Conservation (phyloP, 768 basidiomycete species). For the Leucocoprinus birnbaumii region DNA sequence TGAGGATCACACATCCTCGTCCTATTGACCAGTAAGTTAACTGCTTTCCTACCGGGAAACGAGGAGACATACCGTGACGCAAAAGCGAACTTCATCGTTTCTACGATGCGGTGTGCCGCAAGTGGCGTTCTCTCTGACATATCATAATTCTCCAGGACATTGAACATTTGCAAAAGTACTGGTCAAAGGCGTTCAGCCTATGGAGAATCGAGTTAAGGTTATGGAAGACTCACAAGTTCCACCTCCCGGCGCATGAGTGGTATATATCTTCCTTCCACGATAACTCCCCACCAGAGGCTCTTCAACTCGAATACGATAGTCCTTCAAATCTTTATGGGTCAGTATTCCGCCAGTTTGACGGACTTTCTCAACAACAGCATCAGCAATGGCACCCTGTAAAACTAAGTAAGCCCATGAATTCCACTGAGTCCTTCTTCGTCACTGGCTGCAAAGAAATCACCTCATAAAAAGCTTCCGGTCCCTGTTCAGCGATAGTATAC, state of each 20-base stretch:
- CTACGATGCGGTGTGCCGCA: conserved; percentile 78
- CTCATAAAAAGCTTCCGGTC: conserved; percentile 81
- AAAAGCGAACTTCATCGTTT: conserved; percentile 77
- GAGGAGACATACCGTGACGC: conserved; percentile 38
- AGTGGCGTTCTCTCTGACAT: conserved; percentile 52
- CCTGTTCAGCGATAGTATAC: conserved; percentile 66
- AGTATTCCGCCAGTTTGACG: conserved; percentile 76
- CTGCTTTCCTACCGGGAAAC: background rate
- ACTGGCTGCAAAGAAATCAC: conserved; percentile 39
- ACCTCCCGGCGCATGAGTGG: conserved; percentile 79
- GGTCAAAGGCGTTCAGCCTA: background rate
- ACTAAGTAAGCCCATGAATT: conserved; percentile 13
- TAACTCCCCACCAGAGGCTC: conserved; percentile 80
- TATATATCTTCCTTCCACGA: conserved; percentile 79
- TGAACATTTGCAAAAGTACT: conserved; percentile 91
- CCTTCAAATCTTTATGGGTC: conserved; percentile 32
- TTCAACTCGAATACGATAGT: conserved; percentile 65
- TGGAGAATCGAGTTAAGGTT: too few relatives aligned
- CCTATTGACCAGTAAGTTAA: conserved; percentile 31
- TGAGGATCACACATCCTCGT: conserved; percentile 81
- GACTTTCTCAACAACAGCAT: conserved; percentile 73
- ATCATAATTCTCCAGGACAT: conserved; percentile 77
- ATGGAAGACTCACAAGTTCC: conserved; percentile 53
- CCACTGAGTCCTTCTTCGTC: conserved; percentile 4
- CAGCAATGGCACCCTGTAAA: conserved; percentile 83